These are phyloP conservation scores for Ceratobasidium sp. DNA, from an alignment of 1,284 basidiomycete species.

Conservation along the genomic window DNA sequence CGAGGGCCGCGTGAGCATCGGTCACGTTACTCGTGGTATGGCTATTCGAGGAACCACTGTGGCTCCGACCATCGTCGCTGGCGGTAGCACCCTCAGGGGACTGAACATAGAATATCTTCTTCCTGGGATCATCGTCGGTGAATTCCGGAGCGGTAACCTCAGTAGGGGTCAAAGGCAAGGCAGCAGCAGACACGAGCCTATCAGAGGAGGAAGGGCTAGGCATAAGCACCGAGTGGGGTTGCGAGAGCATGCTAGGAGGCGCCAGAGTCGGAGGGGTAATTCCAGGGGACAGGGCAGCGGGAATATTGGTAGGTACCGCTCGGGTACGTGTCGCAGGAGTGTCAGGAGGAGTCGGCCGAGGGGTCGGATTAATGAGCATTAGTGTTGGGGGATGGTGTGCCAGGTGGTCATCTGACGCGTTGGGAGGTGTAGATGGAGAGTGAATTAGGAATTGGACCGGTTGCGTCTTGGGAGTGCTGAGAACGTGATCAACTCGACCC, in stretches of 20 bases:
- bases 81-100: slow-evolving; percentile 38
- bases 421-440: slow-evolving; percentile 42
- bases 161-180: slow-evolving; percentile 45
- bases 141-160: slow-evolving; percentile 34
- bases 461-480: slow-evolving; percentile 25
- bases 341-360: slow-evolving; percentile 60
- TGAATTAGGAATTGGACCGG: slow-evolving; percentile 41
- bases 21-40: slow-evolving; percentile 42
- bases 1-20: slow-evolving; percentile 30
- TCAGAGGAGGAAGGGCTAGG: slow-evolving; percentile 9
- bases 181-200: slow-evolving; percentile 26
- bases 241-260: slow-evolving; percentile 26
- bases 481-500: slow-evolving; percentile 16
- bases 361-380: slow-evolving; percentile 69
- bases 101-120: slow-evolving; percentile 42
- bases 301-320: slow-evolving; percentile 30
- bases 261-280: slow-evolving; percentile 27
- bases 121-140: slow-evolving; percentile 26
- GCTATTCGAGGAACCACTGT: slow-evolving; percentile 44
- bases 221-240: slow-evolving; percentile 15
- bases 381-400: slow-evolving; percentile 47
- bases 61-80: slow-evolving; percentile 40
- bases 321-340: slow-evolving; percentile 62
- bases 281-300: slow-evolving; percentile 22
- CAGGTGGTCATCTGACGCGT: slow-evolving; percentile 44